Conservation (phyloP, 75 land plant species). For the Cunninghamia lanceolata region DNA sequence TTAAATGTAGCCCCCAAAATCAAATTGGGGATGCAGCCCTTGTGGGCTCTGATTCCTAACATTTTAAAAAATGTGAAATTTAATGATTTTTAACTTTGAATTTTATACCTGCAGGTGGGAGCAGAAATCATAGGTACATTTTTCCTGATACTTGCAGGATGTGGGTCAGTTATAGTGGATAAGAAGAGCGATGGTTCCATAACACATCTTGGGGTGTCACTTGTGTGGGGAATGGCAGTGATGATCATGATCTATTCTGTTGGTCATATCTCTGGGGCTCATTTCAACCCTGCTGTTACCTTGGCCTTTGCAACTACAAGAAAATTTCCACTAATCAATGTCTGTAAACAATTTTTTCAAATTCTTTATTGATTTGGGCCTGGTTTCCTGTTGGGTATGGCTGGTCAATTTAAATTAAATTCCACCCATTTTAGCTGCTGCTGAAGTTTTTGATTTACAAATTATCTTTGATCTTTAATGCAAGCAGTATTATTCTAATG, state of each 20-base stretch:
- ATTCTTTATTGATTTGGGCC: not conserved
- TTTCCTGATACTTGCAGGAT: slow-evolving; percentile 35
- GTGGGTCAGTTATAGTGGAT: slow-evolving; percentile 29
- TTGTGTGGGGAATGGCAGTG: slow-evolving; percentile 36
- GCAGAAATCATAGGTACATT: slow-evolving; percentile 58
- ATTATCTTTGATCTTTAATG: not conserved
- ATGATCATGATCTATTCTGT: slow-evolving; percentile 38
- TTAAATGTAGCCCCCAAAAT: too few species aligned
- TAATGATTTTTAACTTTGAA: not conserved
- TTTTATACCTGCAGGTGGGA: slow-evolving; percentile 21
- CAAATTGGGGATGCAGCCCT: not conserved
- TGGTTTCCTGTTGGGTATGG: not conserved
- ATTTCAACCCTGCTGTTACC: slow-evolving; percentile 68
- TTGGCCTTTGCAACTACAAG: slow-evolving; percentile 37
- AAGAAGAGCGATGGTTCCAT: slow-evolving; percentile 11
- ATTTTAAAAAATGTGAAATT: not conserved
- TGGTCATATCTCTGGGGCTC: slow-evolving; percentile 67
- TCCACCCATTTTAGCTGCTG: not conserved
- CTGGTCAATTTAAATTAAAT: not conserved
- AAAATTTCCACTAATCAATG: slow-evolving; percentile 32
- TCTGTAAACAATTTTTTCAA: not conserved
- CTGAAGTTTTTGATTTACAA: too few species aligned
- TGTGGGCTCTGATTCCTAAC: not conserved
- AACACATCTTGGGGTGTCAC: slow-evolving; percentile 31
- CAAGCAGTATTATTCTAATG: not conserved